Conservation (phyloP, 2,329 filamentous ascomycete species). For the Colletotrichum sansevieriae region DNA sequence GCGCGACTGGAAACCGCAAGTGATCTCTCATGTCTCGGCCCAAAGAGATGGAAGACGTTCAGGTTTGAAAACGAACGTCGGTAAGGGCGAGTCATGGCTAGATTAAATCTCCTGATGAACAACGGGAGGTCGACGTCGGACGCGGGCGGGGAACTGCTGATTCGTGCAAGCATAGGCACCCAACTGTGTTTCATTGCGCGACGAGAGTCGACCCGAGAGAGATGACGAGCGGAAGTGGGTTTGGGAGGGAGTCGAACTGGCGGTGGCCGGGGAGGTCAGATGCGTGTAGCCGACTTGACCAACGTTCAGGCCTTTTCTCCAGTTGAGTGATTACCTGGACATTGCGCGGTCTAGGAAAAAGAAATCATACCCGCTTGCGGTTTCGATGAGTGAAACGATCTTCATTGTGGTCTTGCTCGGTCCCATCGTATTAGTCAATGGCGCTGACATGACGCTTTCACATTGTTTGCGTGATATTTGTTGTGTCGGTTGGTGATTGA, state of each 20-base stretch:
- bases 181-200: constrained; percentile 30
- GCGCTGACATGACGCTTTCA: constrained; percentile 2
- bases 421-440: constrained; percentile 7
- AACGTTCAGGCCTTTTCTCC: constrained; percentile 4
- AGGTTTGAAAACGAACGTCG: neutral
- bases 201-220: constrained; percentile 11
- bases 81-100: neutral
- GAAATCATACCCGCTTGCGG: neutral
- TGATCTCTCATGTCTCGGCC: constrained; percentile 9
- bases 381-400: constrained; percentile 7
- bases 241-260: constrained; percentile 5
- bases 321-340: constrained; percentile 6
- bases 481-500: neutral
- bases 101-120: neutral
- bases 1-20: neutral
- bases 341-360: constrained; percentile 18
- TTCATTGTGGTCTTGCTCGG: constrained; percentile 1
- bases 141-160: constrained; percentile 14
- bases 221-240: constrained; percentile 5
- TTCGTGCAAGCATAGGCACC: constrained; percentile 28
- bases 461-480: constrained; percentile 1
- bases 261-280: neutral
- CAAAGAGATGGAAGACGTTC: neutral
- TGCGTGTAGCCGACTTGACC: constrained; percentile 20
- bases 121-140: neutral